Evolutionary conservation across 2,329 filamentous ascomycete species (phyloP).

Genomic region (Verticillium albo-atrum): DNA sequence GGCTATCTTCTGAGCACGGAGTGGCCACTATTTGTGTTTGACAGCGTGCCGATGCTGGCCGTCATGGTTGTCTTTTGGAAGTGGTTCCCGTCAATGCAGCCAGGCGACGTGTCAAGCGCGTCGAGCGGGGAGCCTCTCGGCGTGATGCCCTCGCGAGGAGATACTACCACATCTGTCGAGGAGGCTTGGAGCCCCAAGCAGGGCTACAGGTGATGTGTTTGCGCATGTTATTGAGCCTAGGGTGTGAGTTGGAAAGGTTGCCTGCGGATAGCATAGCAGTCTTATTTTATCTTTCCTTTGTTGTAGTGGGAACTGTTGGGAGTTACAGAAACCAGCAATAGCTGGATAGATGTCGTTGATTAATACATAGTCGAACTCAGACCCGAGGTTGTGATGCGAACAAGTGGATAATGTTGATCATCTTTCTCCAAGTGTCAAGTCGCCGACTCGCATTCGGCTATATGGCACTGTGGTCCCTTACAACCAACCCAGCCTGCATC

Average conservation of each 20-base stretch:
- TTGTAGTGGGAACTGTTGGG: too few relatives aligned
- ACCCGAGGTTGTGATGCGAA: too few relatives aligned
- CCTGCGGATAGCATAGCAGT: too few relatives aligned
- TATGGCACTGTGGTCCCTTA: not conserved
- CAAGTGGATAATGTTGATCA: too few relatives aligned
- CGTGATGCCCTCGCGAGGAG: not conserved
- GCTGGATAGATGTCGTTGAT: too few relatives aligned
- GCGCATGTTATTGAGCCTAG: too few relatives aligned
- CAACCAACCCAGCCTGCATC: too few relatives aligned
- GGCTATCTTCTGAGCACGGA: constrained; percentile 36
- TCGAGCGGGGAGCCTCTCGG: not conserved
- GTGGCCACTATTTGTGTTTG: constrained; percentile 38
- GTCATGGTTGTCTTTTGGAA: constrained; percentile 14
- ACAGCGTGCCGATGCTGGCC: constrained; percentile 32
- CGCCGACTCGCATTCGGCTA: not conserved
- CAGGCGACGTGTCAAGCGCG: not conserved
- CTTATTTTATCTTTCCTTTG: too few relatives aligned
- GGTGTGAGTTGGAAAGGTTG: too few relatives aligned
- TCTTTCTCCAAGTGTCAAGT: not conserved
- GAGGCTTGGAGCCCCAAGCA: not conserved
- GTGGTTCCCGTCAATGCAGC: constrained; percentile 15
- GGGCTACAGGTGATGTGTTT: not conserved
- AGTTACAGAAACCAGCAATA: too few relatives aligned
- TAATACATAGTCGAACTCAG: too few relatives aligned
- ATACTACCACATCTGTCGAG: not conserved